Evolutionary conservation across 2,329 filamentous ascomycete genomes (phyloP).

Genomic region (Stenocarpella maydis): DNA sequence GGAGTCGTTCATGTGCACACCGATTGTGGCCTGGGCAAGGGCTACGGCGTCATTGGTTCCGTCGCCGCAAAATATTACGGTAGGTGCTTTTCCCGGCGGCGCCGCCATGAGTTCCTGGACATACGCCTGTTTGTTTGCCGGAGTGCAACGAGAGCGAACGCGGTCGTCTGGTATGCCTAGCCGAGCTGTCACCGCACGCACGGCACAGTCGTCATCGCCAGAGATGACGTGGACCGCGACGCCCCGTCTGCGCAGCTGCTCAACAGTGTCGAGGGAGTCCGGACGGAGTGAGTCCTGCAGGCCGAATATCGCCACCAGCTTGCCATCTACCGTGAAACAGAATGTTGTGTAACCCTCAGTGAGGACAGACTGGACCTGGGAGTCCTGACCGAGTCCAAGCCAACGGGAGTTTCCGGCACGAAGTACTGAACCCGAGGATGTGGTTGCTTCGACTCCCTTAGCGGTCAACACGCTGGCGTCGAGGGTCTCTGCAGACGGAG

Average conservation of each 20-base stretch:
- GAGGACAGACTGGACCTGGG: conserved; percentile 47
- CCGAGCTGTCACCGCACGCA: conserved; percentile 49
- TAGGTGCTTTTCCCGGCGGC: conserved; percentile 36
- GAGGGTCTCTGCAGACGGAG: conserved; percentile 38
- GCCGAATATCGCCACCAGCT: conserved; percentile 52
- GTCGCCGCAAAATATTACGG: conserved; percentile 77
- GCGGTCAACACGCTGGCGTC: conserved; percentile 52
- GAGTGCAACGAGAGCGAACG: conserved; percentile 53
- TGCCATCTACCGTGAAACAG: conserved; percentile 52
- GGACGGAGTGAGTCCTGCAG: conserved; percentile 56
- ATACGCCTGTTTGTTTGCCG: conserved; percentile 56
- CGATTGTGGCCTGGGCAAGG: conserved; percentile 74
- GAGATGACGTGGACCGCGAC: conserved; percentile 59
- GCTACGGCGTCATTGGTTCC: conserved; percentile 83
- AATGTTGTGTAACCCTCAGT: conserved; percentile 53
- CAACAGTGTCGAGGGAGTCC: conserved; percentile 50
- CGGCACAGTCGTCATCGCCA: conserved; percentile 62
- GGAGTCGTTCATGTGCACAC: conserved; percentile 70
- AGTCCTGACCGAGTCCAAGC: conserved; percentile 47
- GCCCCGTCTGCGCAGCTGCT: conserved; percentile 46
- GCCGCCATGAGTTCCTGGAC: conserved; percentile 48
- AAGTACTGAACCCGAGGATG: conserved; percentile 42
- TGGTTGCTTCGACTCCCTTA: conserved; percentile 53
- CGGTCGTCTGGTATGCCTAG: conserved; percentile 50
- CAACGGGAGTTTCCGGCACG: conserved; percentile 61